A percentile compares a stretch with the other conserved stretches of the same genome.
These are phyloP conservation scores for Geosmithia flava DNA, from an alignment of 2,329 filamentous ascomycete species.

Conservation along the genomic window DNA sequence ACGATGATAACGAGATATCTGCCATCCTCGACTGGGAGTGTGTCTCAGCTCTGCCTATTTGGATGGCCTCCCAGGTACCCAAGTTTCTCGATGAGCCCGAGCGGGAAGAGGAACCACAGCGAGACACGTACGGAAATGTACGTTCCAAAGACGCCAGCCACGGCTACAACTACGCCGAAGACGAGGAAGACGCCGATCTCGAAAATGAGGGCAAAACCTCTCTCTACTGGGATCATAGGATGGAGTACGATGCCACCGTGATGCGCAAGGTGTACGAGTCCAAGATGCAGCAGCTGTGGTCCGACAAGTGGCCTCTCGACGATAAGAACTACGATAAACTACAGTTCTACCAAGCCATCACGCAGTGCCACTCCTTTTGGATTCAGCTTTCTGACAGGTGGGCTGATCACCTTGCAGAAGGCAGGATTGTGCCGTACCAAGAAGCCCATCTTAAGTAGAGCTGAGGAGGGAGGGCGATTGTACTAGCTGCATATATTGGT, in stretches of 20 bases:
- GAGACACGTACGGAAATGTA: conserved; percentile 16
- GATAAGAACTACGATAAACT: no score
- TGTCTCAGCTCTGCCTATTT: conserved; percentile 24
- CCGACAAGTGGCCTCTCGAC: no score
- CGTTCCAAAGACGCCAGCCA: conserved; percentile 5
- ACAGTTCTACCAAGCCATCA: no score
- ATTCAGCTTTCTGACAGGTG: no score
- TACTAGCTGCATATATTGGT: no score
- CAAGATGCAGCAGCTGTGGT: no score
- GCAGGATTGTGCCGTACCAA: no score
- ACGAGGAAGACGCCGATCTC: conserved; percentile 8
- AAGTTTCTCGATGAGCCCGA: conserved; percentile 16
- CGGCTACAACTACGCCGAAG: no score
- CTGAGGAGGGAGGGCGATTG: no score
- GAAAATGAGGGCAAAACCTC: conserved; percentile 23
- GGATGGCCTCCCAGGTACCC: conserved; percentile 19
- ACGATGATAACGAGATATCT: conserved; percentile 19
- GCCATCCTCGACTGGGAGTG: conserved; percentile 30
- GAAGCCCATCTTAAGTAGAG: no score
- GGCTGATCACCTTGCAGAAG: no score
- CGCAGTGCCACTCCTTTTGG: no score
- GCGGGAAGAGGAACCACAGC: conserved; percentile 16
- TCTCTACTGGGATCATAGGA: conserved; percentile 24
- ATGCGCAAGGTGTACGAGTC: conserved; percentile 16
- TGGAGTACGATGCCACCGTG: conserved; percentile 25